phyloP scores from a whole-genome alignment of 306 rosid genomes.

The Vicia villosa region DNA sequence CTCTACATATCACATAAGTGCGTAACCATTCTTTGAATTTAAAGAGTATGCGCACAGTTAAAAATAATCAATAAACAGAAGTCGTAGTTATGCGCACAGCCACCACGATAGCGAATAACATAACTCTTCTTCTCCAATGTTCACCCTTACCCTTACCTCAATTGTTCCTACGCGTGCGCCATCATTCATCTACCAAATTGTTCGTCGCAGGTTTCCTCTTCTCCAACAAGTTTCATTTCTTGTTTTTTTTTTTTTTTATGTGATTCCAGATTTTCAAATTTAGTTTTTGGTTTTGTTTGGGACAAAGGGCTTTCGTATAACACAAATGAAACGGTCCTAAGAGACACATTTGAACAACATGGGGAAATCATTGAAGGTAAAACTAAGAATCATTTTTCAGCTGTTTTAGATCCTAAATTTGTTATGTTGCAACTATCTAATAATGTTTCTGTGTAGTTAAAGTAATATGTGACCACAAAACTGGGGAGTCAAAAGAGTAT shows the following conservation, averaged over 20 bases:
- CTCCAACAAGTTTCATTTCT: background rate
- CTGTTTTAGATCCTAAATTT: background rate
- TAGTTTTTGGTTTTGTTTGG: slow-evolving; percentile 25
- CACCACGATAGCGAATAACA: slow-evolving; percentile 16
- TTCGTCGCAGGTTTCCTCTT: slow-evolving; percentile 55
- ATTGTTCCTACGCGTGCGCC: slow-evolving; percentile 34
- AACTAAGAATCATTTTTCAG: background rate
- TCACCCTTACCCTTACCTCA: slow-evolving; percentile 28
- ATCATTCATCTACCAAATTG: slow-evolving; percentile 46
- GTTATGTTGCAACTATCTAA: background rate
- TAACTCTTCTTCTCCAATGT: slow-evolving; percentile 23
- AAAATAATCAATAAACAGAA: too few species aligned
- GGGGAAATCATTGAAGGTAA: slow-evolving; percentile 71
- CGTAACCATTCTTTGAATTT: too few species aligned
- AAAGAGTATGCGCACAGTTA: too few species aligned
- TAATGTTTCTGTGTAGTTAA: slow-evolving; percentile 39
- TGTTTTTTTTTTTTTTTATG: background rate
- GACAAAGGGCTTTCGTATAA: slow-evolving; percentile 63
- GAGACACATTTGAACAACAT: slow-evolving; percentile 53
- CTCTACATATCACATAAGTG: too few species aligned
- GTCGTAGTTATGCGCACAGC: slow-evolving; percentile 30
- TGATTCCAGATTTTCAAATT: background rate
- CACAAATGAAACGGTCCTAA: slow-evolving; percentile 66
- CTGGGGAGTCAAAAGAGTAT: slow-evolving; percentile 68
- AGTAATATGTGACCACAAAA: slow-evolving; percentile 65